Base-by-base conservation (phyloP, 2,329 filamentous ascomycete species). In the Pleoardoris graminearum region DNA sequence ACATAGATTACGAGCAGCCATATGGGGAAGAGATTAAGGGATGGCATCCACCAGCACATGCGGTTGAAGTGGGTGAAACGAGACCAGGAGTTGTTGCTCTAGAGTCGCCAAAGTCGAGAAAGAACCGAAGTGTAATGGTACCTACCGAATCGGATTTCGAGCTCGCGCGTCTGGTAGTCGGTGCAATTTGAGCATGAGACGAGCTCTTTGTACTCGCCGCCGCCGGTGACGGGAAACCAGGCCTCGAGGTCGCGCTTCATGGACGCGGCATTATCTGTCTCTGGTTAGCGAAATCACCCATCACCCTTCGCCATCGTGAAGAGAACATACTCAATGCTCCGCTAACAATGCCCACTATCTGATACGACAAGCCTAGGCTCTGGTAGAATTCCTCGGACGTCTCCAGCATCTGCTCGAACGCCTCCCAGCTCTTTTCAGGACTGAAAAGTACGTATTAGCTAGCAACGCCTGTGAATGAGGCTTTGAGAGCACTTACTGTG, bases 101-200 rank as follows among this genome's bases (percentile, higher is more conserved):
- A 32, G n/a, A 6, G 30, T 4, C 11, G 4, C n/a, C 10, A 29
- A 7, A 14, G n/a, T 12, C 11, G 17, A 36, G 33, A 17, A 17
- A 17, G 8, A 7, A 4, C 8, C 5, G 14, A 8, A 36, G 5
- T 17, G n/a, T 17, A 27, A 17, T 7, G 19, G 14, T 16, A 10
- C 30, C 3, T 29, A 47, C 51, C 93, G 67, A 87, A 96, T 53
- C 94, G 85, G 65, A 99, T 96, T 75, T 97, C 93, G 11, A 99
- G 82, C 63, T 91, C 92, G 51, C 94, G 85, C 21, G 91, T 91
- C 80, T 99, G 94, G 80, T 97, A 97, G 73, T 97, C 93, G 38
- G 91, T 96, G 80, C 94, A 99, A 79, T 99, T 99, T 56, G 91
- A 96, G 82, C 92, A 96, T 17, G 90, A 96, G 45, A 97, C 94